Conservation (phyloP, 805 yeast genomes). For the Komagataella pastoris region DNA sequence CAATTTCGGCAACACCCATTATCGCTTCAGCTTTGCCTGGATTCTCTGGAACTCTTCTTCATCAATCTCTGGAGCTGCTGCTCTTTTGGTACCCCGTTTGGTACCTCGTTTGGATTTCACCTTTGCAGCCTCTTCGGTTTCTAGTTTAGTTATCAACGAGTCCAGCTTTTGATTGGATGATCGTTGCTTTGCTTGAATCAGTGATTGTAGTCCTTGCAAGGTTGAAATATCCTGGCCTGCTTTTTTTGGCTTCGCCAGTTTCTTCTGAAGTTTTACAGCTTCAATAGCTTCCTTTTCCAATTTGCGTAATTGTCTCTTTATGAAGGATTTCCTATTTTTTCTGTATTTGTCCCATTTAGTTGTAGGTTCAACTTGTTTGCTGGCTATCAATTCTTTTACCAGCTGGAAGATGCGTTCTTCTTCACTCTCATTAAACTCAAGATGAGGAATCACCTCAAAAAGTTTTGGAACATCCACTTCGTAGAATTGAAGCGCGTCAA, state of each 20-base stretch:
- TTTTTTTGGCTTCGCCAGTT: conserved; percentile 19
- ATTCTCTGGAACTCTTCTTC: conserved; percentile 38
- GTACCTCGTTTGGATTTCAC: neutral
- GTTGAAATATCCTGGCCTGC: conserved; percentile 1
- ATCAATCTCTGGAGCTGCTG: conserved; percentile 20
- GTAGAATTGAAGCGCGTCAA: conserved; percentile 38
- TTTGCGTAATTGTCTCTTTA: conserved; percentile 32
- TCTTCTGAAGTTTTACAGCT: conserved; percentile 34
- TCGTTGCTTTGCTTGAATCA: neutral
- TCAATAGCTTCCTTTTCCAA: conserved; percentile 54
- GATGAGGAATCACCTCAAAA: conserved; percentile 69
- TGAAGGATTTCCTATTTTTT: conserved; percentile 31
- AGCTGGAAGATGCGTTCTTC: conserved; percentile 47
- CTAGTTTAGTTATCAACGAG: neutral
- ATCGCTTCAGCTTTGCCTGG: conserved; percentile 18
- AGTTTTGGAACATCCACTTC: conserved; percentile 59
- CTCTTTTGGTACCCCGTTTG: neutral
- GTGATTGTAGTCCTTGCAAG: conserved; percentile 1
- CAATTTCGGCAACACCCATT: neutral
- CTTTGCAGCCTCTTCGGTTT: neutral
- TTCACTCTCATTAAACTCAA: conserved; percentile 44
- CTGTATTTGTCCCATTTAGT: conserved; percentile 36
- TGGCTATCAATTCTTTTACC: conserved; percentile 30
- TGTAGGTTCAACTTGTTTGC: conserved; percentile 19
- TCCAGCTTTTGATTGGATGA: neutral